Base-by-base conservation (phyloP, 2,329 filamentous ascomycete genomes). In the Rutstroemia sp. region DNA sequence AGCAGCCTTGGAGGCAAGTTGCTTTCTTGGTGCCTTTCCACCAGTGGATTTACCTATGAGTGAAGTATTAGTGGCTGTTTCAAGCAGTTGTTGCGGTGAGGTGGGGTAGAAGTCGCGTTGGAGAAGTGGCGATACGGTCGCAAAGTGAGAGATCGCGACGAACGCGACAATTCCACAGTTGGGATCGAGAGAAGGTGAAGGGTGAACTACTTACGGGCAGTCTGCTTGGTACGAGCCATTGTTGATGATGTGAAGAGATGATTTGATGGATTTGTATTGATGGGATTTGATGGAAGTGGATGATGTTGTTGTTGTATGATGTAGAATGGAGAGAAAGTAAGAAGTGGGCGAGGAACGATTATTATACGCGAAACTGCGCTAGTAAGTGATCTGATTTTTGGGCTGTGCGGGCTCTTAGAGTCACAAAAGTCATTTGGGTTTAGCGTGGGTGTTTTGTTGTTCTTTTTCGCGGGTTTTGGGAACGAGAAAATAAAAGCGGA, bases 1-100 rank as follows among this genome's bases (percentile, higher is more conserved):
- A 71, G 94, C 92, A 67, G 92, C 94, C 83, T 89, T 89, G 82
- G 92, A 96, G 70, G 92, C 92, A 72, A 97, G 91, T 85, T 96
- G 92, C 89, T 99, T 99, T 78, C 84, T 83, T 62, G 84, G 84
- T 68, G 84, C 84, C 80, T 88, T 87, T 81, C 84, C 84, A 84
- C 84, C 84, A 69, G 84, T 88, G 75, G 84, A 87, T 82, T 88
- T 87, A 75, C 83, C 57, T 58, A 42, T 73, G 58, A 58, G 46
- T 53, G 19, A 25, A 51, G 12, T 59, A 61, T 68, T 65, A 68
- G 57, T 44, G 7, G 12, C 34, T 49, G 58, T 61, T 56, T 60
- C 59, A 57, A 64, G 16, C 2, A 12, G 9, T 14, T 38, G 4
- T 51, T 55, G 10, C 17, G 10, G 37, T 47, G 17, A 57, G 39